Base-by-base conservation (phyloP, 805 yeast genomes). In the Tetrapisispora arboricola region DNA sequence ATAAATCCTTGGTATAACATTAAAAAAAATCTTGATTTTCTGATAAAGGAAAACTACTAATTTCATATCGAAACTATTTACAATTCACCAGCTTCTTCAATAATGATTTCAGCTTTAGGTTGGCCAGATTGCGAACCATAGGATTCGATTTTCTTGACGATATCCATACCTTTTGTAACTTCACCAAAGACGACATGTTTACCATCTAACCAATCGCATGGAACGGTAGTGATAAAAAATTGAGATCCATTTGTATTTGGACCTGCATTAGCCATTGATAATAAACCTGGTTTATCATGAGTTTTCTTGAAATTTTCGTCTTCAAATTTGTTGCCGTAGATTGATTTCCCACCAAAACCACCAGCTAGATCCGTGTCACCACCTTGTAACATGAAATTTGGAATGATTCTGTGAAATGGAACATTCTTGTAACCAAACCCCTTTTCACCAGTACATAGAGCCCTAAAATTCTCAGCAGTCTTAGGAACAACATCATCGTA, bases 341-440 rank as follows among this genome's bases (percentile, higher is more conserved):
- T 82, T 36, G 87, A 80, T 66, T 78, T 79, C 64, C 97, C 97
- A 64, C 97, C 97, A 55, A 83, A 78, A 54, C 97, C 96, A 65
- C 84, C 80, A 66, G 84, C 81, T 68, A 71, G 67, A 61, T 86
- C 82, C 69, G 83, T 80, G 68, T 83, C 92, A 72, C 90, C 90
- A 64, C 88, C 96, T 75, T 88, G 97, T 63, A 90, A 73, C 97
- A 88, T 88, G 74, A 88, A 88, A 66, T 83, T 79, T 51, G 95
- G 95, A 56, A 86, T 85, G 51, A 86, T 85, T 72, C 95, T 80
- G 80, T 86, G 95, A 86, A 87, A 86, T 51, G 79, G 71, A 38
- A 94, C 84, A 57, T 73, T 75, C 62, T 80, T 79, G 76, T 80
- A 87, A 46, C 95, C 95, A 58, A 70, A 84, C 0, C 70, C 95